A percentile compares a stretch with the other conserved stretches of the same genome.
These are phyloP conservation scores for Beta macrorhiza DNA, from an alignment of 179 eudicot species.

Conservation along the genomic window DNA sequence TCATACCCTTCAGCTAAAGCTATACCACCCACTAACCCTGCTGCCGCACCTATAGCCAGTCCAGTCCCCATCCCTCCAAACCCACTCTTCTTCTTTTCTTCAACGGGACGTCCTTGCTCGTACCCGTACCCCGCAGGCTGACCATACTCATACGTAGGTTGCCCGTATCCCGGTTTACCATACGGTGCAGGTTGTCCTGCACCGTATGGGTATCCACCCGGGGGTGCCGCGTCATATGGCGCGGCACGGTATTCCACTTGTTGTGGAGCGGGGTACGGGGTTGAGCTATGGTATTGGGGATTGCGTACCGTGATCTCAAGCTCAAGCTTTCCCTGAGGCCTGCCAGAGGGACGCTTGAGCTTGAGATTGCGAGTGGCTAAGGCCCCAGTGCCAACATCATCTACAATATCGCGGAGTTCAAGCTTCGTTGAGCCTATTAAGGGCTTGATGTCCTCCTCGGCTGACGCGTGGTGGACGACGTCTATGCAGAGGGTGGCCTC, in stretches of 20 bases:
- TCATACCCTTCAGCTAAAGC: conserved; percentile 68
- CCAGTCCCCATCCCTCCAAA: conserved; percentile 81
- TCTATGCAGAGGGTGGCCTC: conserved; percentile 59
- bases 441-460: conserved; percentile 58
- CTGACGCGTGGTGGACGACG: conserved; percentile 52
- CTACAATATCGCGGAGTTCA: conserved; percentile 50
- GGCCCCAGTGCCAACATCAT: conserved; percentile 50
- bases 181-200: conserved; percentile 30
- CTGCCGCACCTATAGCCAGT: conserved; percentile 83
- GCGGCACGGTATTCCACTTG: conserved; percentile 33
- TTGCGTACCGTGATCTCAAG: conserved; percentile 45
- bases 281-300: conserved; percentile 51
- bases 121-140: neutral
- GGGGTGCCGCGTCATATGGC: conserved; percentile 41
- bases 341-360: conserved; percentile 77
- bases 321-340: conserved; percentile 76
- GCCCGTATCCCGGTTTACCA: conserved; percentile 27
- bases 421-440: conserved; percentile 64
- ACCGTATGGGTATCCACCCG: conserved; percentile 38
- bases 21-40: conserved; percentile 71
- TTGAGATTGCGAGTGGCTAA: conserved; percentile 35
- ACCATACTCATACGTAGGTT: neutral
- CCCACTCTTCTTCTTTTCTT: conserved; percentile 55
- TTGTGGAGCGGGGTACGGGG: conserved; percentile 27
- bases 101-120: conserved; percentile 27